A percentile compares a stretch with the other conserved stretches of the same genome.
phyloP scores from a whole-genome alignment of 306 rosid genomes.

The Prunus mume region DNA sequence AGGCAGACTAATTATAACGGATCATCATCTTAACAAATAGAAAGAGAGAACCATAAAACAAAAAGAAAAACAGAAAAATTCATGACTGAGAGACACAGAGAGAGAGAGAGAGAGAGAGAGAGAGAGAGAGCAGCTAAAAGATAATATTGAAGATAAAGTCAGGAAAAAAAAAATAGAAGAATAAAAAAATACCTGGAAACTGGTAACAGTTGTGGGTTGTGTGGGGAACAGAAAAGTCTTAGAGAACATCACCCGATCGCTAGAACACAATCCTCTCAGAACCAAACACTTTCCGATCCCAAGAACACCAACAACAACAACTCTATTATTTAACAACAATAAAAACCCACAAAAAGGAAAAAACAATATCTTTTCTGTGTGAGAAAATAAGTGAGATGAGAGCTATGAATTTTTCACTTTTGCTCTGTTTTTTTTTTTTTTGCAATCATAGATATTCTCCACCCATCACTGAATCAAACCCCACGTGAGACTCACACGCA shows the following conservation, averaged over 20 bases:
- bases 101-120: constrained; percentile 1
- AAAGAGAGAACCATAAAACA: neutral
- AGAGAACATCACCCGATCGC: constrained; percentile 45
- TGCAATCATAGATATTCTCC: constrained; percentile 42
- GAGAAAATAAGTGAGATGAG: constrained; percentile 2
- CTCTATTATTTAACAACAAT: constrained; percentile 17
- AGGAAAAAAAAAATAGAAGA: neutral
- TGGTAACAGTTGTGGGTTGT: constrained; percentile 42
- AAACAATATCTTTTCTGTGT: neutral
- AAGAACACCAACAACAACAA: constrained; percentile 24
- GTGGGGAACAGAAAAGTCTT: constrained; percentile 44
- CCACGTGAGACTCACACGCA: constrained; percentile 54
- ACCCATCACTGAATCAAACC: constrained; percentile 39
- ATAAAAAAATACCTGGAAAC: constrained; percentile 39
- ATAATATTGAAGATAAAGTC: constrained; percentile 13
- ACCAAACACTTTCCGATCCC: constrained; percentile 56
- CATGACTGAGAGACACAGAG: neutral
- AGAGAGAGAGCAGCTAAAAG: constrained; percentile 8
- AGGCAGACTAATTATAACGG: neutral
- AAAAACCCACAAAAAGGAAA: constrained; percentile 1
- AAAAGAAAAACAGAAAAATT: neutral
- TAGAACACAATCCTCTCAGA: constrained; percentile 34
- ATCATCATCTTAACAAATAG: constrained; percentile 20
- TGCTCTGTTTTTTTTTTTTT: constrained; percentile 10
- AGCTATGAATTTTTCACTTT: constrained; percentile 24